A percentile compares a stretch with the other conserved stretches of the same genome.
These are phyloP conservation scores for Eutrema salsugineum DNA, from an alignment of 441 rosid genomes.

Conservation along the genomic window DNA sequence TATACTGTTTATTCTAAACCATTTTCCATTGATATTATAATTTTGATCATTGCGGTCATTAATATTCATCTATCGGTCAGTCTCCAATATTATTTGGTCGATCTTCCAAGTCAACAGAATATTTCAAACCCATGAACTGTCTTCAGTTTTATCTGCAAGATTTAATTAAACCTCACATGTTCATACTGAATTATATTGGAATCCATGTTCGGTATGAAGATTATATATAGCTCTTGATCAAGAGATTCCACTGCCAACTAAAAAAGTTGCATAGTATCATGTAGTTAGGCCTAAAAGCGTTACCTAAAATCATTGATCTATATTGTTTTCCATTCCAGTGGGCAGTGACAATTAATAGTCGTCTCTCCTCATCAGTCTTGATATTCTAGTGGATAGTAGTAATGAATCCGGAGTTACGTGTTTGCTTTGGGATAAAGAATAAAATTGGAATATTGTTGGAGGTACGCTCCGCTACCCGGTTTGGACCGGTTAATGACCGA, in stretches of 20 bases:
- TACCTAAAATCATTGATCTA: not conserved
- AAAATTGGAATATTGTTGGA: constrained; percentile 7
- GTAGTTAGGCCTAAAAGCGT: not conserved
- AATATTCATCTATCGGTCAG: not conserved
- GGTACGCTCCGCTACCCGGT: too few species aligned
- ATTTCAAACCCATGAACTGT: too few species aligned
- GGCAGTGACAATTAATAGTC: too few species aligned
- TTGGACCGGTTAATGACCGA: too few species aligned
- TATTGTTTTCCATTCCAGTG: not conserved
- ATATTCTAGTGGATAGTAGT: constrained; percentile 7
- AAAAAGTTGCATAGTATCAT: not conserved
- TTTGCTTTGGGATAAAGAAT: constrained; percentile 9
- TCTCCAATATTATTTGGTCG: not conserved
- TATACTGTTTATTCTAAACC: not conserved
- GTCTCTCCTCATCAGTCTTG: not conserved
- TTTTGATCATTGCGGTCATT: not conserved
- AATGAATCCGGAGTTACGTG: not conserved
- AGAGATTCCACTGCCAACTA: not conserved
- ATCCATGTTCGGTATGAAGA: not conserved
- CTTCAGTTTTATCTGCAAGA: too few species aligned
- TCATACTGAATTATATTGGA: not conserved
- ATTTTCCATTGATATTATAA: not conserved
- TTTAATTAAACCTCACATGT: not conserved
- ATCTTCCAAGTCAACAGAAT: not conserved
- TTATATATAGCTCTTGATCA: not conserved